Percentiles rank a stretch among this genome's conserved stretches.
phyloP scores from a whole-genome alignment of 192 early-diverging fungal species.

The Backusella tuberculispora region DNA sequence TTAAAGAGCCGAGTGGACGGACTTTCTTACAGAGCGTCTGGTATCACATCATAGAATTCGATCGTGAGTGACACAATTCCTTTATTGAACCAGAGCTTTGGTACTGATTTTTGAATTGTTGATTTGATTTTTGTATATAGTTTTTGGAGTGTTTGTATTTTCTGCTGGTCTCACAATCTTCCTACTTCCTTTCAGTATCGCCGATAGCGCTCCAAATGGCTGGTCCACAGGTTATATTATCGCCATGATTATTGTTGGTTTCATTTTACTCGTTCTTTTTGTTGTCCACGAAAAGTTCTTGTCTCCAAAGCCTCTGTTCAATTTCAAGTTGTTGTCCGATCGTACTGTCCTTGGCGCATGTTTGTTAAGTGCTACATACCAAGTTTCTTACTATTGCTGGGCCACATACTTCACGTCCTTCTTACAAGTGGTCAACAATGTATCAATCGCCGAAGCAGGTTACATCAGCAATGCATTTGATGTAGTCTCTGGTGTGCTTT shows the following conservation, averaged over 20 bases:
- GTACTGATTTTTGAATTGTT: neutral
- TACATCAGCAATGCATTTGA: neutral
- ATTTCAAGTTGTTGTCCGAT: neutral
- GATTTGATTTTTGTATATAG: neutral
- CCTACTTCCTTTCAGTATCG: slow-evolving; percentile 2
- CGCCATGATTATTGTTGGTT: slow-evolving; percentile 5
- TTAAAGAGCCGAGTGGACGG: neutral
- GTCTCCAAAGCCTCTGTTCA: neutral
- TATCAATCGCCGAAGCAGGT: neutral
- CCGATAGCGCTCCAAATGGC: neutral
- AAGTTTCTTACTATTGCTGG: neutral
- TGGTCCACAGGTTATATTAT: slow-evolving; percentile 3
- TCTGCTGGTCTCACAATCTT: slow-evolving; percentile 9
- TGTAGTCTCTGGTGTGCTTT: neutral
- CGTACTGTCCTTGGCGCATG: neutral
- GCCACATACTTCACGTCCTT: neutral
- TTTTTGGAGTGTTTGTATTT: neutral
- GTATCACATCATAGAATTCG: neutral
- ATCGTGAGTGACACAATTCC: neutral
- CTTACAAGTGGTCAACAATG: slow-evolving; percentile 1
- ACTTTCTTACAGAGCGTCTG: neutral
- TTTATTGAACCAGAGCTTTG: neutral
- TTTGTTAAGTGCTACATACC: slow-evolving; percentile 3
- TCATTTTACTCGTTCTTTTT: neutral
- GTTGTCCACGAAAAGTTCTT: neutral